Evolutionary conservation across 306 rosid genomes (phyloP).

Genomic region (Gleditsia sinensis): DNA sequence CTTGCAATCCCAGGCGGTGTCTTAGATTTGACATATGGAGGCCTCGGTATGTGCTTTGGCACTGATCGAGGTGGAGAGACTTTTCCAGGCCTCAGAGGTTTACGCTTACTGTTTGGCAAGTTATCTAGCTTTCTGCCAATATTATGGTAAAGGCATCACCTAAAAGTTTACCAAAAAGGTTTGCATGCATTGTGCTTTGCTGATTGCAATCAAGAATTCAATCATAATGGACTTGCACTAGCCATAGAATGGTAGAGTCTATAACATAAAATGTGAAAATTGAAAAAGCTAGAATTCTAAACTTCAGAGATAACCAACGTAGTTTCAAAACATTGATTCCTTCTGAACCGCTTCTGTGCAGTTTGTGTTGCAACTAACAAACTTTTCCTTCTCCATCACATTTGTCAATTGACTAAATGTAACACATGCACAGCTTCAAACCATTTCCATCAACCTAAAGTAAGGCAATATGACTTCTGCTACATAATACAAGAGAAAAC

Average conservation of each 20-base stretch:
- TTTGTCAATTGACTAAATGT: neutral
- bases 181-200: neutral
- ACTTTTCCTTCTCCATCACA: neutral
- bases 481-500: neutral
- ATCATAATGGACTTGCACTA: neutral
- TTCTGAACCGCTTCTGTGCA: neutral
- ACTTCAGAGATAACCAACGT: constrained; percentile 8
- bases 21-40: constrained; percentile 76
- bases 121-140: constrained; percentile 62
- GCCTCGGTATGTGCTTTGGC: constrained; percentile 65
- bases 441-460: neutral
- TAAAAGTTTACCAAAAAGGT: neutral
- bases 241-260: neutral
- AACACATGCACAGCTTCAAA: neutral
- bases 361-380: neutral
- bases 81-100: constrained; percentile 76
- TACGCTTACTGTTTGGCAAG: constrained; percentile 53
- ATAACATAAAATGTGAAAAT: neutral
- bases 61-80: constrained; percentile 76
- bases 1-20: constrained; percentile 68
- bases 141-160: constrained; percentile 26
- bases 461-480: constrained; percentile 12
- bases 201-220: constrained; percentile 5
- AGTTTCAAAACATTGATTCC: neutral
- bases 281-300: neutral